Percentiles rank a stretch among this genome's conserved stretches.
These are phyloP conservation scores for Rhinocladiella mackenziei DNA, from an alignment of 2,329 filamentous ascomycete genomes.

Conservation along the genomic window DNA sequence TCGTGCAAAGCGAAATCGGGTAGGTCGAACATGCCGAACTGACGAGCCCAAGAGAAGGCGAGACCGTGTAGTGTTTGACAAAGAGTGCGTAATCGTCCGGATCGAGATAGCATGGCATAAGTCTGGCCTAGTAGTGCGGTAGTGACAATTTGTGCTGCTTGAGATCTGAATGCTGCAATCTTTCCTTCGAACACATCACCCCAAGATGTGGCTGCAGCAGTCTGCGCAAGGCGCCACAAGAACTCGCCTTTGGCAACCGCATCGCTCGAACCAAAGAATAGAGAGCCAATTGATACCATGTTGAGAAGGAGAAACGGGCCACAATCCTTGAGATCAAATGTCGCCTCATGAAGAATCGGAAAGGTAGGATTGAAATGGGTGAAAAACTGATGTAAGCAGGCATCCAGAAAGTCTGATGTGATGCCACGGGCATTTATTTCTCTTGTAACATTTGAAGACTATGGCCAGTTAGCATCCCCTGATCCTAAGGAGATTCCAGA, in stretches of 20 bases:
- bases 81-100: background rate
- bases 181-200: conserved; percentile 1
- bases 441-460: conserved; percentile 1
- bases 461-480: background rate
- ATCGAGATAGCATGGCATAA: conserved; percentile 5
- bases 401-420: conserved; percentile 49
- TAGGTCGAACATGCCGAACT: conserved; percentile 7
- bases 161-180: background rate
- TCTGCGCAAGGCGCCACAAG: conserved; percentile 3
- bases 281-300: conserved; percentile 37
- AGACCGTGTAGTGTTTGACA: conserved; percentile 6
- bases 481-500: too few species aligned
- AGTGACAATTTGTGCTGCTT: background rate
- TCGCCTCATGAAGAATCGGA: conserved; percentile 55
- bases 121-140: conserved; percentile 1
- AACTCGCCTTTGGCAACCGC: conserved; percentile 6
- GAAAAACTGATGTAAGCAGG: conserved; percentile 58
- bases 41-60: conserved; percentile 3
- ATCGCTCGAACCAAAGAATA: conserved; percentile 5
- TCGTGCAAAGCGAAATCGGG: background rate
- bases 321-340: conserved; percentile 49
- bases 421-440: conserved; percentile 31
- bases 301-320: conserved; percentile 54
- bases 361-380: conserved; percentile 58
- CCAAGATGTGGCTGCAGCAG: conserved; percentile 5